Conservation (phyloP, 805 yeast species). For the Nakazawaea molendinolei region DNA sequence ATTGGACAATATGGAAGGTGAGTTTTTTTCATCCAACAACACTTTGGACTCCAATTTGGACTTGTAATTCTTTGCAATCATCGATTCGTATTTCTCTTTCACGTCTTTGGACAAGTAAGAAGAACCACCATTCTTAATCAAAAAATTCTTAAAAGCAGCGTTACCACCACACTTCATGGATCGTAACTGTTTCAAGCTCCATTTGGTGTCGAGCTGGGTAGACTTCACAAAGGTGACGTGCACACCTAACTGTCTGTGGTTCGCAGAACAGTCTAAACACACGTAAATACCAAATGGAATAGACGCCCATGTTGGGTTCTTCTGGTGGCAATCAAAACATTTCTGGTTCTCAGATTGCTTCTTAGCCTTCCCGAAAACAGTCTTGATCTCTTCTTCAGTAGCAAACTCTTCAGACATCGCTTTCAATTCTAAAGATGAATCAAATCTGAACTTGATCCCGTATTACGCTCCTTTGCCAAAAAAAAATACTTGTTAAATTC, state of each 20-base stretch:
- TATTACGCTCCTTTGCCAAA: no score
- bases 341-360: conserved; percentile 65
- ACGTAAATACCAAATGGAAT: conserved; percentile 91
- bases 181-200: conserved; percentile 88
- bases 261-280: conserved; percentile 92
- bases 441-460: no score
- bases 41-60: conserved; percentile 70
- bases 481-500: no score
- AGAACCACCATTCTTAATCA: conserved; percentile 80
- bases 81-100: conserved; percentile 71
- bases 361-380: conserved; percentile 56
- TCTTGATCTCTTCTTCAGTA: conserved; percentile 60
- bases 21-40: conserved; percentile 54
- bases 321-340: conserved; percentile 92
- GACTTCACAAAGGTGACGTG: conserved; percentile 95
- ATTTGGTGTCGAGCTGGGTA: conserved; percentile 75
- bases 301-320: conserved; percentile 98
- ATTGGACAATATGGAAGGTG: conserved; percentile 70
- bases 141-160: conserved; percentile 75
- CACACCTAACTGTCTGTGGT: conserved; percentile 92
- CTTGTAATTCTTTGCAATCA: conserved; percentile 75
- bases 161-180: conserved; percentile 94
- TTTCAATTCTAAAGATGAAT: no score
- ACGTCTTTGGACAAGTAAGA: conserved; percentile 62
- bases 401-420: conserved; percentile 47